Evolutionary conservation across 2,329 filamentous ascomycete species (phyloP).

Genomic region (Diatrype stigma): DNA sequence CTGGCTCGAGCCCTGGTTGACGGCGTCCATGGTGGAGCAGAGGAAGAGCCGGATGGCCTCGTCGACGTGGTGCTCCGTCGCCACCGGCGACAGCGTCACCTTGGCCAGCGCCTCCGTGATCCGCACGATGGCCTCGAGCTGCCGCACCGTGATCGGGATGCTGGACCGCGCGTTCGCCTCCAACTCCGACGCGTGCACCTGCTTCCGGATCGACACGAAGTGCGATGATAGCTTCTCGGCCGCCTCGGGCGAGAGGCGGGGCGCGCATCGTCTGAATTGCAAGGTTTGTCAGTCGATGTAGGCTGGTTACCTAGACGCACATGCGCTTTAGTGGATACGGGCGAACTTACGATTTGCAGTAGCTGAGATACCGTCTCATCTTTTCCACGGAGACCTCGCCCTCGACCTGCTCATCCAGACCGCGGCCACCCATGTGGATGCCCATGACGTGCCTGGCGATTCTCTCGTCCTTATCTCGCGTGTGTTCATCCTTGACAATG

Average conservation of each 20-base stretch:
- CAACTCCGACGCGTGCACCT: slow-evolving; percentile 87
- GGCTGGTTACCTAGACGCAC: too few relatives aligned
- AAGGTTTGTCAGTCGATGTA: not conserved
- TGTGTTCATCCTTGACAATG: slow-evolving; percentile 94
- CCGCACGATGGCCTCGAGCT: slow-evolving; percentile 93
- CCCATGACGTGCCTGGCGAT: slow-evolving; percentile 97
- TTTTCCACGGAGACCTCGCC: slow-evolving; percentile 92
- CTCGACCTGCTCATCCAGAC: slow-evolving; percentile 75
- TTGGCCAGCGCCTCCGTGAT: slow-evolving; percentile 97
- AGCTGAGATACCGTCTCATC: slow-evolving; percentile 95
- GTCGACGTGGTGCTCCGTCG: slow-evolving; percentile 88
- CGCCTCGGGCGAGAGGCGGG: slow-evolving; percentile 82
- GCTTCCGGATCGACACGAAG: slow-evolving; percentile 91
- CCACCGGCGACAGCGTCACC: slow-evolving; percentile 77
- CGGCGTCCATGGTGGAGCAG: slow-evolving; percentile 95
- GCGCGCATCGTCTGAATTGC: slow-evolving; percentile 75
- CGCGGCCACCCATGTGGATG: slow-evolving; percentile 89
- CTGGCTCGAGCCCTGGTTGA: slow-evolving; percentile 80
- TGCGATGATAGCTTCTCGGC: slow-evolving; percentile 95
- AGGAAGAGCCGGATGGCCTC: slow-evolving; percentile 97
- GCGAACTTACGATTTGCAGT: slow-evolving; percentile 84
- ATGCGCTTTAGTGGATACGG: too few relatives aligned
- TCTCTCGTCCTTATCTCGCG: slow-evolving; percentile 79
- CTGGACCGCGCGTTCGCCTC: slow-evolving; percentile 86
- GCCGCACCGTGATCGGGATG: slow-evolving; percentile 95